Conservation (phyloP, 306 rosid genomes). For the Casuarina equisetifolia region DNA sequence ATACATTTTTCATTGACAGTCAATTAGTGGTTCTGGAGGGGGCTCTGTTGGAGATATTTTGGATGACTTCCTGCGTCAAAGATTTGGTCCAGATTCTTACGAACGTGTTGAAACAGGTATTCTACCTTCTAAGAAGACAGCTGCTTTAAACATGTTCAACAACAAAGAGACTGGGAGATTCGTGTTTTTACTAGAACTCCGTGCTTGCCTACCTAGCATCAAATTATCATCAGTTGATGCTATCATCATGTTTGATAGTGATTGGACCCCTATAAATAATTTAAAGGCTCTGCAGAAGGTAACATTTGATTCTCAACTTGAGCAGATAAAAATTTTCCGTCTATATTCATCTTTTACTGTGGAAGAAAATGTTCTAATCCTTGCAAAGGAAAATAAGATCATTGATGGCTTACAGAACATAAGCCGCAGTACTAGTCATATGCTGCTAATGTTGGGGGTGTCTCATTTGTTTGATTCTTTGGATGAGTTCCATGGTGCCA, state of each 20-base stretch:
- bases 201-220: slow-evolving; percentile 68
- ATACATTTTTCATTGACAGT: slow-evolving; percentile 43
- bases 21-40: slow-evolving; percentile 60
- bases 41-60: slow-evolving; percentile 67
- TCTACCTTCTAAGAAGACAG: slow-evolving; percentile 46
- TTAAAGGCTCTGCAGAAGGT: slow-evolving; percentile 76
- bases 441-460: slow-evolving; percentile 83
- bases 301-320: slow-evolving; percentile 61
- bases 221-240: slow-evolving; percentile 71
- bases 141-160: slow-evolving; percentile 64
- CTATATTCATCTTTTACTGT: slow-evolving; percentile 71
- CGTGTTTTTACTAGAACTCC: slow-evolving; percentile 74
- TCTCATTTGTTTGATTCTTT: slow-evolving; percentile 58
- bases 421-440: slow-evolving; percentile 48
- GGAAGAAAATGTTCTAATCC: slow-evolving; percentile 76
- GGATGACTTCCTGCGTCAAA: slow-evolving; percentile 70
- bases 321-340: slow-evolving; percentile 71
- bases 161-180: slow-evolving; percentile 63
- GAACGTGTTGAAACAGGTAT: slow-evolving; percentile 65
- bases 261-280: slow-evolving; percentile 81
- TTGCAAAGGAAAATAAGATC: slow-evolving; percentile 68
- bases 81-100: slow-evolving; percentile 69
- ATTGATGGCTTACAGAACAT: slow-evolving; percentile 48
- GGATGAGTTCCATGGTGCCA: slow-evolving; percentile 50
- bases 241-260: slow-evolving; percentile 79